Base-by-base conservation (phyloP, 495 filamentous ascomycete genomes). In the Lasiosphaeria miniovina region DNA sequence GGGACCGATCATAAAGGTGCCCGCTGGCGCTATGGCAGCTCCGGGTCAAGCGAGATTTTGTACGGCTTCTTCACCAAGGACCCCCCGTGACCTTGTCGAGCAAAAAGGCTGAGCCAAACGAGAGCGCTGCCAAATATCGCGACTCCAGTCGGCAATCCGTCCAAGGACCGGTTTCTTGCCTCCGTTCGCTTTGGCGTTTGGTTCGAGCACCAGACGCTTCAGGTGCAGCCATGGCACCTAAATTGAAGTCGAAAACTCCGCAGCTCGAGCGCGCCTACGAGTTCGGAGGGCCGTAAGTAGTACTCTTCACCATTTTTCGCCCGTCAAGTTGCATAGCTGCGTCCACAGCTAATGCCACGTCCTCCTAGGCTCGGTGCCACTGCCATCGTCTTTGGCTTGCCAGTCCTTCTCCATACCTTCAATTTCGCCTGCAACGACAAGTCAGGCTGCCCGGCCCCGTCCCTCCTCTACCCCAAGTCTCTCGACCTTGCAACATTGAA, bases 391-490 rank as follows among this genome's bases (percentile, higher is more conserved):
- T 83, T 94, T 63, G 88, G 86, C 33, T 84, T 96, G 11, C 93
- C 94, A 0, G 34, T 89, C 15, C 73, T 90, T 49, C 80, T 89
- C 65, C 96, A 93, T 72, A 65, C 81, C 56, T 83, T 91, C 65
- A 77, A 86, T 40, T 96, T 97, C 69, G 74, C 90, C 64, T 97
- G 94, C 81, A 98, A 96, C 70, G 94, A 96, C 69, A 72, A 92
- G 61, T 85, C 90, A 34, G 94, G 95, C 55, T 98, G 95, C 65
- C 95, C 94, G 11, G 86, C 90, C 6, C 90, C 93, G 8, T 93
- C 88, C n/a, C 77, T 94, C 33, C 82, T 96, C 52, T 80, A 82
- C 55, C 91, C 93, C 36, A 86, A 82, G 49, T 86, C 84, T 31
- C 75, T 96, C 38, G 83, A 83, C 40, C 76, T 91, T 54, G 83